Evolutionary conservation across 2,329 filamentous ascomycete genomes (phyloP), one percentile per base, ranked within the genome.

Genomic region (Cordyceps cateniannulata): DNA sequence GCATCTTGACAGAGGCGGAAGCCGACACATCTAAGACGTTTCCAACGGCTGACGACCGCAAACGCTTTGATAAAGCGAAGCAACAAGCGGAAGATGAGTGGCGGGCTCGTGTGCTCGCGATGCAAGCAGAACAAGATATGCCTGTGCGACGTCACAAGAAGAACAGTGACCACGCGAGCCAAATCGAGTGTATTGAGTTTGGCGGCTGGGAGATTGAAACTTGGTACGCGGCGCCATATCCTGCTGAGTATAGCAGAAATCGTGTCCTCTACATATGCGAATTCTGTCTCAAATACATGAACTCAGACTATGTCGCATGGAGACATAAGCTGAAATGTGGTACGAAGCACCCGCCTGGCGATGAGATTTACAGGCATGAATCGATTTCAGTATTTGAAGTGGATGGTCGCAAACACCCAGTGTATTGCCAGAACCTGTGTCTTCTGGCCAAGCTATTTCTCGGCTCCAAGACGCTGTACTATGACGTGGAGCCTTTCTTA

Each of bases 231-330:
- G 95, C 95, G 44, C 96, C 95, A 14, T 99, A 99, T 71, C 95
- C 95, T 0, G 95, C 97, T 72, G 95, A 99, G 75, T 99, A 99
- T 78, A 98, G 92, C 72, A 87, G 93, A 65, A 98, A 99, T 71
- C 88, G 91, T 32, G 90, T 96, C 42, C 83, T 99, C n/a, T 98
- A 96, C 75, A 98, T 99, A 65, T 99, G 95, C 80, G 96, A 99
- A 73, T 99, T 98, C 74, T 99, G 95, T 72, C 81, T 99, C 63
- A 99, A 98, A 76, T 99, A 99, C 77, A 97, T 99, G 92, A 96
- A 96, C 74, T 98, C 95, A 20, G 93, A 97, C 72, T 98, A 96
- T 69, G 95, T 99, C 29, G 93, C 95, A 16, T 98, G 93, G 91
- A 85, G 95, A 58, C 95, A 99, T 75, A 98, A 98, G 77, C 84